Percentiles rank a stretch among this genome's conserved stretches.
phyloP scores from a whole-genome alignment of 805 yeast species.

The Metschnikowia cerradonensis region DNA sequence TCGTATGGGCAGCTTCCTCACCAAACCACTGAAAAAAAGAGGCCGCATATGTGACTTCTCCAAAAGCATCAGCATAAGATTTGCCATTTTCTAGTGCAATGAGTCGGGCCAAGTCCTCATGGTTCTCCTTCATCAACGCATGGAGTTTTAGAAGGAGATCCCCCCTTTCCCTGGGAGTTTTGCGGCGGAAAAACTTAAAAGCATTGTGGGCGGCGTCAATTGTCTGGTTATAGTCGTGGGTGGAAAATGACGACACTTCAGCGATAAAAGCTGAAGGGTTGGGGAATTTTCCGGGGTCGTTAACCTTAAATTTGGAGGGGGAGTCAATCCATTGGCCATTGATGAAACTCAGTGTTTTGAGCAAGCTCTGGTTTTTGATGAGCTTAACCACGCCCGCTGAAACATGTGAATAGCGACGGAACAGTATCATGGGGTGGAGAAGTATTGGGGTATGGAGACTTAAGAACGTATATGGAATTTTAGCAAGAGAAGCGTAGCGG shows the following conservation, averaged over 20 bases:
- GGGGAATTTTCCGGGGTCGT: constrained; percentile 65
- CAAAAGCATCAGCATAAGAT: constrained; percentile 64
- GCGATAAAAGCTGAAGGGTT: constrained; percentile 42
- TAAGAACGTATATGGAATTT: not conserved
- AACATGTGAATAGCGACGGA: constrained; percentile 1
- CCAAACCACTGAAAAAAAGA: constrained; percentile 88
- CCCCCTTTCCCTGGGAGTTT: constrained; percentile 56
- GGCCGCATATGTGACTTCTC: constrained; percentile 65
- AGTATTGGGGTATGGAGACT: no score
- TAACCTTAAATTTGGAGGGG: constrained; percentile 52
- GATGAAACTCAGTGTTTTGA: constrained; percentile 58
- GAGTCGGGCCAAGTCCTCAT: constrained; percentile 61
- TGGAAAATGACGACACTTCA: constrained; percentile 51
- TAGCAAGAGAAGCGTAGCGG: not conserved
- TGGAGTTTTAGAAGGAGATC: constrained; percentile 50
- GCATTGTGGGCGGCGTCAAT: constrained; percentile 52
- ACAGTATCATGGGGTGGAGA: not conserved
- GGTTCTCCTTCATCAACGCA: constrained; percentile 51
- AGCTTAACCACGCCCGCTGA: constrained; percentile 6
- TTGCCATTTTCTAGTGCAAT: constrained; percentile 74
- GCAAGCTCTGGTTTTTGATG: constrained; percentile 46
- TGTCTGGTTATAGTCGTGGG: constrained; percentile 50
- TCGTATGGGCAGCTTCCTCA: constrained; percentile 69
- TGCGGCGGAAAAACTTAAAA: constrained; percentile 47
- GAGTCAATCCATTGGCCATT: constrained; percentile 71